Conservation (phyloP, 345 rosid species). For the Passiflora organensis region DNA sequence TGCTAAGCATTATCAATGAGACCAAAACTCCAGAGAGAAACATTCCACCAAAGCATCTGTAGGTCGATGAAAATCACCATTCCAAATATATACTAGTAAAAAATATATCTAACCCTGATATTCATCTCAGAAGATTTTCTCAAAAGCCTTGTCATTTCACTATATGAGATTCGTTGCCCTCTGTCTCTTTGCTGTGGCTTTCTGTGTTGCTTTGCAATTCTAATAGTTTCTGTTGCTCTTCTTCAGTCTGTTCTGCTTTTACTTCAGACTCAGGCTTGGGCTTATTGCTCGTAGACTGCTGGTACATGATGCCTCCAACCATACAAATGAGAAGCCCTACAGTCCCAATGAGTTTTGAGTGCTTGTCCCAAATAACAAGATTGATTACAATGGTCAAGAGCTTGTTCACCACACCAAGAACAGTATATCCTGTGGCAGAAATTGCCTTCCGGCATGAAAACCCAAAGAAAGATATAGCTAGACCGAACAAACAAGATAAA, state of each 20-base stretch:
- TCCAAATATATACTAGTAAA: background rate
- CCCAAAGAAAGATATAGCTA: constrained; percentile 94
- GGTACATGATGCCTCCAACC: constrained; percentile 88
- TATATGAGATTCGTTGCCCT: constrained; percentile 17
- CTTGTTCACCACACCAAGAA: constrained; percentile 96
- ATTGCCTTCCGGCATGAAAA: constrained; percentile 91
- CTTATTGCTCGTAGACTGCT: constrained; percentile 69
- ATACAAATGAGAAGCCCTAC: constrained; percentile 86
- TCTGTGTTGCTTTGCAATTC: constrained; percentile 58
- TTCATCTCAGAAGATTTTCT: background rate
- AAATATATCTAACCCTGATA: background rate
- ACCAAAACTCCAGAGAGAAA: background rate
- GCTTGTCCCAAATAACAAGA: constrained; percentile 87
- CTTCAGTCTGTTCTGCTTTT: constrained; percentile 41
- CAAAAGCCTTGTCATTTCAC: constrained; percentile 5
- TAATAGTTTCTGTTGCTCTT: constrained; percentile 63
- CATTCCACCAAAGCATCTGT: background rate
- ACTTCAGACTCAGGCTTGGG: constrained; percentile 46
- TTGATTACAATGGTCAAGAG: constrained; percentile 83
- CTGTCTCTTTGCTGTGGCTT: constrained; percentile 22
- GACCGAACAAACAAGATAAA: constrained; percentile 74
- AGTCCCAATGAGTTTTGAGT: constrained; percentile 72
- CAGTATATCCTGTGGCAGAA: constrained; percentile 97
- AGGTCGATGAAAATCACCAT: background rate
- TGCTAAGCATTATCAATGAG: background rate